phyloP scores from a whole-genome alignment of 1,139 yeast species.

The Geotrichum histeridarum region DNA sequence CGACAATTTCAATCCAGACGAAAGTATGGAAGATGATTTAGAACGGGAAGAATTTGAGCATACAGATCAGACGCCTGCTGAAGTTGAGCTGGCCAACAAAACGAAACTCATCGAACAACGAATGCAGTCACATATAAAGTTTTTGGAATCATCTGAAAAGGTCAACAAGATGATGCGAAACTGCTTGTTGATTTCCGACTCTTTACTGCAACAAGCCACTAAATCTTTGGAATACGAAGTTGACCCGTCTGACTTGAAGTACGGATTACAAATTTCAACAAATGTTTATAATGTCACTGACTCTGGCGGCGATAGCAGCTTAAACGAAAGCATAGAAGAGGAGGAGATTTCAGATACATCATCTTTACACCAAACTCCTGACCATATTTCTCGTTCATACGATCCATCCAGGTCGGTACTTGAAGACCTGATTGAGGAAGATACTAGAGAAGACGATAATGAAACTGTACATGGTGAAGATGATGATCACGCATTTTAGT shows the following conservation, averaged over 20 bases:
- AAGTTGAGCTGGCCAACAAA: constrained; percentile 19
- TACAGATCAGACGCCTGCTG: constrained; percentile 5
- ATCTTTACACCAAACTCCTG: not conserved
- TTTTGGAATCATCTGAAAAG: constrained; percentile 26
- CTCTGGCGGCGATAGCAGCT: constrained; percentile 4
- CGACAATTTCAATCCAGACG: constrained; percentile 2
- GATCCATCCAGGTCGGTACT: not conserved
- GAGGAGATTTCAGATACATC: not conserved
- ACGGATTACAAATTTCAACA: constrained; percentile 16
- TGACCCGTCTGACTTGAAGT: constrained; percentile 24
- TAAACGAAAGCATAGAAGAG: not conserved
- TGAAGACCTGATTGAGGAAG: not conserved
- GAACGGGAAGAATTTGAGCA: not conserved
- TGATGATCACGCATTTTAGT: not conserved
- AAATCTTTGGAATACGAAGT: constrained; percentile 25
- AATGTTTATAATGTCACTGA: constrained; percentile 11
- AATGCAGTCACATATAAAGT: constrained; percentile 26
- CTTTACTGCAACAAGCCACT: constrained; percentile 25
- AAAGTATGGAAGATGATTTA: constrained; percentile 4
- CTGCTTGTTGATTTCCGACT: constrained; percentile 26
- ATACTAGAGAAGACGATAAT: not conserved
- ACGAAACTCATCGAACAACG: constrained; percentile 25
- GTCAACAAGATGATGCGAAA: constrained; percentile 24
- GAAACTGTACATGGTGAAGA: not conserved
- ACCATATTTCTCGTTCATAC: not conserved